Base-by-base conservation (phyloP, 2,329 filamentous ascomycete genomes). In the Cytospora schulzeri region DNA sequence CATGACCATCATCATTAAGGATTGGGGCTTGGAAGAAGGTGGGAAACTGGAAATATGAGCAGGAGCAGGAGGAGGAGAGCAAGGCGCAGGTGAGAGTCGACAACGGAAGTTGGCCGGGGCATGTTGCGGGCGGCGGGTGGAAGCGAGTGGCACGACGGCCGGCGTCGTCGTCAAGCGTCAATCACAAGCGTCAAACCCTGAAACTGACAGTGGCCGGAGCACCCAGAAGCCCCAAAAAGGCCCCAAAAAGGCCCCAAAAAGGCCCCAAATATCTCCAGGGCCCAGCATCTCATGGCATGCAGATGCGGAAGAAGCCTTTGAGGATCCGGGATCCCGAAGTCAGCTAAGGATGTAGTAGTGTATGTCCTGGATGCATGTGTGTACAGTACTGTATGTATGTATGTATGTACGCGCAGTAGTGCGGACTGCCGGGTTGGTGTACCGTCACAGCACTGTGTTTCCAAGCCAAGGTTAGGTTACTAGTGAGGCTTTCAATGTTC, bases 71-170 rank as follows among this genome's bases (percentile, higher is more conserved):
- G 41, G 41, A 45, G 19, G 41, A 48, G 45, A 15, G 45, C n/a
- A 48, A 48, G n/a, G 19, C 11, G 45, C 45, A 48, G 45, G 45
- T 24, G 45, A 14, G 11, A 48, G 41, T 48, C n/a, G 41, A 22
- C 41, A 48, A 24, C 45, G 45, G 45, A 48, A 48, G 45, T 48
- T 48, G 45, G n/a, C 45, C 45, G 45, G 45, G 45, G n/a, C 33
- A 48, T n/a, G n/a, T 48, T 48, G 19, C 45, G n/a, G 33, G 45
- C 45, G n/a, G n/a, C n/a, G n/a, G n/a, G 45, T 48, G 45, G 6
- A 48, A 48, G 17, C 38, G 38, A 41, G 45, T 45, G 41, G 19
- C 41, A n/a, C n/a, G n/a, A 22, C 45, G 45, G 45, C 45, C 45
- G 45, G 45, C 45, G 45, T 48, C 4, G 41, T 48, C 22, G n/a